Evolutionary conservation across 1,284 basidiomycete species (phyloP).

Genomic region (Ustilago xerochloae): DNA sequence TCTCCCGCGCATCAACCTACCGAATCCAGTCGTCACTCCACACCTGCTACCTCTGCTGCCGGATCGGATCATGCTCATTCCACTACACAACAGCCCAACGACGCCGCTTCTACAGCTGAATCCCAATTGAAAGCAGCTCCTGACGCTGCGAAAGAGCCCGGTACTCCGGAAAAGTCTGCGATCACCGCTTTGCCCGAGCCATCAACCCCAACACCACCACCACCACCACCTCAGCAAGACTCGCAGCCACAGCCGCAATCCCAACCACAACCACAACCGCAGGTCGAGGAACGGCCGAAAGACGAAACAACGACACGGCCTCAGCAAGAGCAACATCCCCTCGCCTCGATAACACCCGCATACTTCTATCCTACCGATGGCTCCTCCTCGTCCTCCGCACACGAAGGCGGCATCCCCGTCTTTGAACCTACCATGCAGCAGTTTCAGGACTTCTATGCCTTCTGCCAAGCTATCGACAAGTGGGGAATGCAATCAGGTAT

Average conservation of each 20-base stretch:
- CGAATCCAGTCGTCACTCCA: slow-evolving; percentile 46
- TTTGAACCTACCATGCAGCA: slow-evolving; percentile 66
- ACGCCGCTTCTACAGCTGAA: not conserved
- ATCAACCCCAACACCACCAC: not conserved
- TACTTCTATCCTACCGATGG: slow-evolving; percentile 61
- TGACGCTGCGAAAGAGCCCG: not conserved
- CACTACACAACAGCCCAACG: not conserved
- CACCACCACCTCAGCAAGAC: not conserved
- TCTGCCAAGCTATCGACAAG: slow-evolving; percentile 62
- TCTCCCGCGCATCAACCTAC: slow-evolving; percentile 25
- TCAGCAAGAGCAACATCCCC: slow-evolving; percentile 20
- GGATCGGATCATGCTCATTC: slow-evolving; percentile 32
- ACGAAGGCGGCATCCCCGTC: slow-evolving; percentile 64
- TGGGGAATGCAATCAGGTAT: slow-evolving; percentile 67
- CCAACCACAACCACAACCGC: not conserved
- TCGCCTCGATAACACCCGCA: slow-evolving; percentile 53
- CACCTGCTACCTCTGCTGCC: slow-evolving; percentile 45
- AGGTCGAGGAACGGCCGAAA: not conserved
- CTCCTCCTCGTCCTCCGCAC: slow-evolving; percentile 17
- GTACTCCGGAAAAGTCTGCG: not conserved
- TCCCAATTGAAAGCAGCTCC: not conserved
- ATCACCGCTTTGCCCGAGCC: not conserved
- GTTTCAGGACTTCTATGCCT: slow-evolving; percentile 65
- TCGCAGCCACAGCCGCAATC: not conserved
- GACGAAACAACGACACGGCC: not conserved